phyloP scores from a whole-genome alignment of 768 basidiomycete species.

The Artomyces pyxidatus region DNA sequence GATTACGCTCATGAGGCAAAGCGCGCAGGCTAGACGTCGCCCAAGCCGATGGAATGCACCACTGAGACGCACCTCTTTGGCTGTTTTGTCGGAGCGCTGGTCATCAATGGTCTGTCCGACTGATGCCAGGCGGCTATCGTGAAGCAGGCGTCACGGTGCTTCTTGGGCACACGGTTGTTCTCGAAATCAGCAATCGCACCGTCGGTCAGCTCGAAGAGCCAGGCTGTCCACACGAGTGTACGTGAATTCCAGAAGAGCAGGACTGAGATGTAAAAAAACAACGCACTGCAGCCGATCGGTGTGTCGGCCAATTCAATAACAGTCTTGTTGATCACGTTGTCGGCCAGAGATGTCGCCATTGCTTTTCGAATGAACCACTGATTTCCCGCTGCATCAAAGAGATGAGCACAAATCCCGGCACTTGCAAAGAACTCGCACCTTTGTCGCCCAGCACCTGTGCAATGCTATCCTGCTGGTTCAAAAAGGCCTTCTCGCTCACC shows the following conservation, averaged over 20 bases:
- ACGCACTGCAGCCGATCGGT: constrained; percentile 88
- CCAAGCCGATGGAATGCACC: no score
- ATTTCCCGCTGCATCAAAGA: constrained; percentile 49
- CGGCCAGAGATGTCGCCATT: constrained; percentile 74
- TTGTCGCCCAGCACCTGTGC: constrained; percentile 83
- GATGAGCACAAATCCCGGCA: neutral
- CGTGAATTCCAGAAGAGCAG: no score
- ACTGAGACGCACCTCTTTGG: constrained; percentile 72
- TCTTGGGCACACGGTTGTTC: constrained; percentile 65
- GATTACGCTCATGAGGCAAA: no score
- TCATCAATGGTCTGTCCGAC: constrained; percentile 81
- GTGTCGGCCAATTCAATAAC: constrained; percentile 75
- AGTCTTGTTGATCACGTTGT: constrained; percentile 79
- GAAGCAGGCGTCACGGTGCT: constrained; percentile 73
- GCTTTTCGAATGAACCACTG: constrained; percentile 92
- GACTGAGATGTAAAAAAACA: no score
- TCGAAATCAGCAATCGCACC: constrained; percentile 71
- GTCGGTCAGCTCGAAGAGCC: constrained; percentile 88
- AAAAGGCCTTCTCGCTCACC: constrained; percentile 82
- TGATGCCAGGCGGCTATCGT: constrained; percentile 88
- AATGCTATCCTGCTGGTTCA: constrained; percentile 86
- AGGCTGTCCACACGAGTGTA: constrained; percentile 43
- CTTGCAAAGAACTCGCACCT: constrained; percentile 35
- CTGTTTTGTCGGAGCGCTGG: constrained; percentile 69
- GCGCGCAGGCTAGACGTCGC: no score